Conservation (phyloP, 176 grass and related monocot species). For the Oropetium thomaeum region DNA sequence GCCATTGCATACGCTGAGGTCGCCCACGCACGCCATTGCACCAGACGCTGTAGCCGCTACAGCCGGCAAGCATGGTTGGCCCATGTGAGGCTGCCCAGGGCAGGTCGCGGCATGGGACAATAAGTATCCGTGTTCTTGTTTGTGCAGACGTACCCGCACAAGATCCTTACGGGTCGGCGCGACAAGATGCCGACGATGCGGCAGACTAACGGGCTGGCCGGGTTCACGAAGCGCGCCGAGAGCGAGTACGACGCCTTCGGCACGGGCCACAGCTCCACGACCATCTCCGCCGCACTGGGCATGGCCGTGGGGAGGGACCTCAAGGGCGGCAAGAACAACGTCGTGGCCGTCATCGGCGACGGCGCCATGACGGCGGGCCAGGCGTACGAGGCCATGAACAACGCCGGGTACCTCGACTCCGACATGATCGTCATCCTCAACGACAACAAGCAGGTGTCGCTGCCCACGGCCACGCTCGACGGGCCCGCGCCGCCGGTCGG, state of each 20-base stretch:
- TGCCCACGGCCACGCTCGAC: conserved; percentile 90
- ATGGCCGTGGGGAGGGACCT: conserved; percentile 95
- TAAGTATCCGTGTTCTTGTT: background rate
- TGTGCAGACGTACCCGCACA: conserved; percentile 92
- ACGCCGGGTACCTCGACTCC: conserved; percentile 93
- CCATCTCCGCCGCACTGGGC: conserved; percentile 92
- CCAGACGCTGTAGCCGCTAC: no score
- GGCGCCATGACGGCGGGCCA: conserved; percentile 97
- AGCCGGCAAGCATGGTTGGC: background rate
- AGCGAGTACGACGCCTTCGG: conserved; percentile 93
- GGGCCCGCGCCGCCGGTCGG: conserved; percentile 91
- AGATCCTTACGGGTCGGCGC: conserved; percentile 93
- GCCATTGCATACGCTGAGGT: background rate
- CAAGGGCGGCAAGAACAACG: conserved; percentile 85
- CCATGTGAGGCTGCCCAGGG: conserved; percentile 18
- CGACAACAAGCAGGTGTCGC: conserved; percentile 98
- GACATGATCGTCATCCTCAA: conserved; percentile 99
- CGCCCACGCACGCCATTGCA: no score
- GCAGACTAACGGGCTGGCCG: conserved; percentile 82
- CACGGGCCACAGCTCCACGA: conserved; percentile 95
- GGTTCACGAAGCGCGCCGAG: conserved; percentile 84
- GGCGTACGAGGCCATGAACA: conserved; percentile 99
- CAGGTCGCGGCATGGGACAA: background rate
- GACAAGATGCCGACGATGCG: conserved; percentile 94
- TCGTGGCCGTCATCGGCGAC: conserved; percentile 92